These are phyloP conservation scores for Alternaria sp. DNA, from an alignment of 2,329 filamentous ascomycete species.

Conservation along the genomic window DNA sequence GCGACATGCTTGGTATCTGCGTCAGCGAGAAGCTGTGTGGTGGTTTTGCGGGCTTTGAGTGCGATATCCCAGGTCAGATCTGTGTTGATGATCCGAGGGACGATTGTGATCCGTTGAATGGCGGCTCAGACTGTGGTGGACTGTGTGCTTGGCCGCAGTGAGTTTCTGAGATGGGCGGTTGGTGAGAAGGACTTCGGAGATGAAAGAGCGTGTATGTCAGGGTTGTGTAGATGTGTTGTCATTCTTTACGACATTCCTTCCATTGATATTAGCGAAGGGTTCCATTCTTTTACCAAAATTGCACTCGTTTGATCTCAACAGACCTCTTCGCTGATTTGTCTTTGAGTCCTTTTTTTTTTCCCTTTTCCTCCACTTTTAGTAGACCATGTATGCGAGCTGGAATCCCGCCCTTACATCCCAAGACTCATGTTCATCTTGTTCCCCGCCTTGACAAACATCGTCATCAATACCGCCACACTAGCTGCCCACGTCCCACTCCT, in stretches of 20 bases:
- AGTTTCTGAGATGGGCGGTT: neutral
- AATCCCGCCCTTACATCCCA: neutral
- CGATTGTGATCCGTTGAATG: constrained; percentile 48
- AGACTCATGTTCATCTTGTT: neutral
- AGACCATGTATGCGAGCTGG: neutral
- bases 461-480: neutral
- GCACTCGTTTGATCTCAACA: neutral
- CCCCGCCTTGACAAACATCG: neutral
- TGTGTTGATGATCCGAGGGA: constrained; percentile 55
- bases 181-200: neutral
- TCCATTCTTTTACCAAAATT: neutral
- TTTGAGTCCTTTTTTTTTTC: neutral
- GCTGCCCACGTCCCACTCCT: neutral
- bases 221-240: neutral
- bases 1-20: constrained; percentile 45
- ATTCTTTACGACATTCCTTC: neutral
- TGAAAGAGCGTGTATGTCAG: neutral
- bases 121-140: constrained; percentile 53
- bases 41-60: constrained; percentile 49
- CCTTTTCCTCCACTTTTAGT: neutral
- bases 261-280: neutral
- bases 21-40: constrained; percentile 49
- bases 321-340: fast-evolving
- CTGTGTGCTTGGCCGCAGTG: constrained; percentile 47
- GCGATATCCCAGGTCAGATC: constrained; percentile 37